Conservation (phyloP, 176 grass and related monocot species). For the Oryza coarctata region DNA sequence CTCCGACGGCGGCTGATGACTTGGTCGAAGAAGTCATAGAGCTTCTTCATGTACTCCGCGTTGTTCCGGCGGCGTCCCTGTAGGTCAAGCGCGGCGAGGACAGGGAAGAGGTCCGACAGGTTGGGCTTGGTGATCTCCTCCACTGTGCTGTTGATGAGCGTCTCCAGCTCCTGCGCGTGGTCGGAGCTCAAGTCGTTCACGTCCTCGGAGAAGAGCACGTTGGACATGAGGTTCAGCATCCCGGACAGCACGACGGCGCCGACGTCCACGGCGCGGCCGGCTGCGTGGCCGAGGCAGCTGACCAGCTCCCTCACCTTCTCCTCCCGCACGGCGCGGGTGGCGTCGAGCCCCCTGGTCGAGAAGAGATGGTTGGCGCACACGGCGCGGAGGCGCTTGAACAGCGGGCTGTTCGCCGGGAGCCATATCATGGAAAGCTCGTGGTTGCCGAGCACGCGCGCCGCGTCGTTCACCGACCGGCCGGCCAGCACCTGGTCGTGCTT, state of each 20-base stretch:
- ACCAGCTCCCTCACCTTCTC: constrained; percentile 45
- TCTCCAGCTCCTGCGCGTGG: constrained; percentile 48
- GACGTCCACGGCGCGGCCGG: constrained; percentile 30
- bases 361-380: constrained; percentile 45
- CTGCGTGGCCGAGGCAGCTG: constrained; percentile 1
- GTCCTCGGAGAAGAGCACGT: constrained; percentile 59
- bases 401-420: constrained; percentile 39
- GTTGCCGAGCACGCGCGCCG: constrained; percentile 39
- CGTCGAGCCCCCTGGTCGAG: constrained; percentile 48
- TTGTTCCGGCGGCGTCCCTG: constrained; percentile 48
- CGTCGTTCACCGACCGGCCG: constrained; percentile 42
- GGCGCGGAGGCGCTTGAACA: constrained; percentile 57
- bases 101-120: constrained; percentile 61
- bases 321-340: constrained; percentile 37
- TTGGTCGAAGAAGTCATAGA: constrained; percentile 43
- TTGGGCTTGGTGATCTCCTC: constrained; percentile 46
- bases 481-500: constrained; percentile 48
- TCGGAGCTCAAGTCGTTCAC: constrained; percentile 42
- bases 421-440: constrained; percentile 46
- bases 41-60: constrained; percentile 2
- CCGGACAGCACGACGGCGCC: constrained; percentile 43
- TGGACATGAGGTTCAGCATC: constrained; percentile 44
- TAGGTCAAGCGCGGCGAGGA: constrained; percentile 49
- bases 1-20: constrained; percentile 43
- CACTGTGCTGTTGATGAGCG: constrained; percentile 30